phyloP scores from a whole-genome alignment of 148 eudicot species.

The Rhododendron vialii region DNA sequence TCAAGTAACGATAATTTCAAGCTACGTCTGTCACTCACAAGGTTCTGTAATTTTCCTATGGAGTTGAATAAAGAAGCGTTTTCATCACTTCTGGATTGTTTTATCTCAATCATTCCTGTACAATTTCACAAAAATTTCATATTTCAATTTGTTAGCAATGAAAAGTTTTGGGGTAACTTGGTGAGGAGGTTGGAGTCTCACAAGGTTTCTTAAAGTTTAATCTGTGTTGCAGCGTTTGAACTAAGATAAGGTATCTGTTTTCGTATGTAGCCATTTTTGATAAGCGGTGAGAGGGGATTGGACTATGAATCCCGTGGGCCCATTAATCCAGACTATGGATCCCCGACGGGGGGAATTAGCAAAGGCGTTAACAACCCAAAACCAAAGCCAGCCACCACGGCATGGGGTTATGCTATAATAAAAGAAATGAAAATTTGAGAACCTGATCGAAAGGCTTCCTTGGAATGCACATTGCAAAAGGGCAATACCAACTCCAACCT shows the following conservation, averaged over 20 bases:
- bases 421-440: no score
- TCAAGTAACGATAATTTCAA: not conserved
- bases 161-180: not conserved
- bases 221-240: not conserved
- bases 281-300: not conserved
- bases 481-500: not conserved
- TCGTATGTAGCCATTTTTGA: not conserved
- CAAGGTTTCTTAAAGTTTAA: not conserved
- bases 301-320: not conserved
- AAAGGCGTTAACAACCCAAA: not conserved
- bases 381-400: not conserved
- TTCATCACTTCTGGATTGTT: not conserved
- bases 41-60: not conserved
- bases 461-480: not conserved
- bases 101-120: not conserved
- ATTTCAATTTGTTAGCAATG: not conserved
- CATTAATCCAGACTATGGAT: not conserved
- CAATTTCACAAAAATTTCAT: not conserved
- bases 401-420: not conserved
- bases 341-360: not conserved
- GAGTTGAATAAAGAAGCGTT: not conserved
- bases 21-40: not conserved
- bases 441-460: not conserved
- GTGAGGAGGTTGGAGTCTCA: not conserved
- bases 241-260: not conserved